phyloP scores from a whole-genome alignment of 768 basidiomycete species.

The Hypsizygus marmoreus region DNA sequence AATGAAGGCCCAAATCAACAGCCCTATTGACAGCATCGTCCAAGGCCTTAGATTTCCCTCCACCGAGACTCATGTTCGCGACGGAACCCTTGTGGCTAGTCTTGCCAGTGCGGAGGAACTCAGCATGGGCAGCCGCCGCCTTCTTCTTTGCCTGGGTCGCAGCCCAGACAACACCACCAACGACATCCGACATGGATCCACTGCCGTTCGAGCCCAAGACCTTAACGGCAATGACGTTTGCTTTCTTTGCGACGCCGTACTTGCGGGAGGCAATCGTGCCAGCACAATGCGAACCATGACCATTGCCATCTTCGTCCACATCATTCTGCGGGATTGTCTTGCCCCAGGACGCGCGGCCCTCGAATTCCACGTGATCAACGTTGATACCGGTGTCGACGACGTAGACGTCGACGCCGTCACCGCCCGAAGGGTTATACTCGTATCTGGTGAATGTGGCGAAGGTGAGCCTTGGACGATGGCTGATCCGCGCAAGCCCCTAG shows the following conservation, averaged over 20 bases:
- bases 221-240: slow-evolving; percentile 88
- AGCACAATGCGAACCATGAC: slow-evolving; percentile 94
- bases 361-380: slow-evolving; percentile 80
- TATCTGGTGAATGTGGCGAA: slow-evolving; percentile 88
- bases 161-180: slow-evolving; percentile 87
- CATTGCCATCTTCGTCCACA: slow-evolving; percentile 88
- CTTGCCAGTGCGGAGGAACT: slow-evolving; percentile 71
- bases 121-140: slow-evolving; percentile 60
- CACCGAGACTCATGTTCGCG: slow-evolving; percentile 97
- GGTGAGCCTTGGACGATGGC: slow-evolving; percentile 75
- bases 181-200: slow-evolving; percentile 93
- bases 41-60: slow-evolving; percentile 85
- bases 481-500: slow-evolving; percentile 94
- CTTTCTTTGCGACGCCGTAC: slow-evolving; percentile 96
- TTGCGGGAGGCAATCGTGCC: slow-evolving; percentile 93
- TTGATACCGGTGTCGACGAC: slow-evolving; percentile 92
- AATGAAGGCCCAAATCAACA: slow-evolving; percentile 84
- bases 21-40: slow-evolving; percentile 86
- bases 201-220: slow-evolving; percentile 93
- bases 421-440: slow-evolving; percentile 67
- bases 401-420: slow-evolving; percentile 92
- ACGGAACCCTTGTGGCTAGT: slow-evolving; percentile 92
- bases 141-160: slow-evolving; percentile 52
- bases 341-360: slow-evolving; percentile 91
- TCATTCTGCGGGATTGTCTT: slow-evolving; percentile 87